Evolutionary conservation across 2,329 filamentous ascomycete species (phyloP), one percentile per base, ranked within the genome.

Genomic region (Phoma sp.): DNA sequence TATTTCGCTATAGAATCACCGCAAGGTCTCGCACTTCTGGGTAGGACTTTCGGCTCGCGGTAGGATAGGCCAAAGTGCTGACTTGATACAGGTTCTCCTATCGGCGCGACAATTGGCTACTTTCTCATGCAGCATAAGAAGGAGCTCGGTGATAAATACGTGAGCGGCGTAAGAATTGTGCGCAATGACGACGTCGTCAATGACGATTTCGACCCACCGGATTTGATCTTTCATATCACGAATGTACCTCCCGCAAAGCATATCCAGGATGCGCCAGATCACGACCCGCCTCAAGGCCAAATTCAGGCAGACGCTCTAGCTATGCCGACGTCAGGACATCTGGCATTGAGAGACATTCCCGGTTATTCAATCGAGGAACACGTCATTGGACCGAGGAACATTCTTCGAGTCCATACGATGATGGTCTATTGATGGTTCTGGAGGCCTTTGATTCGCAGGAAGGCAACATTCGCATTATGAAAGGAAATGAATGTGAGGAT

Each of bases 81-180:
- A 49, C 20, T 11, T 11, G 5, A 18, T n/a, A 7, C 11, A 63
- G 60, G 33, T 5, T 64, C 61, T 4, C 60, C 60, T 1, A 62
- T 66, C 15, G 60, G 60, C 7, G 57, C 57, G 2, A 61, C 55
- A 0, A 49, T 59, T 11, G 46, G 54, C 4, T 45, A 56, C 18
- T n/a, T 66, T 20, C 47, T 63, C 10, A 47, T 60, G 11, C 40
- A 37, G 6, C 61, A 60, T 45, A 65, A 66, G 17, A 39, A 53
- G 7, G 53, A 58, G 12, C 54, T 63, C 2, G 55, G 60, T 4
- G 43, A 61, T 2, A 66, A 61, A 30, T 53, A 53, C 2, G 51
- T 66, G 11, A 37, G 9, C 9, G 34, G 40, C 5, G n/a, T 46
- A n/a, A 26, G 40, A 5, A 21, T 52, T 11, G 14, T 52, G 14